Conservation (phyloP, 768 basidiomycete genomes). For the Amanita fuliginea region DNA sequence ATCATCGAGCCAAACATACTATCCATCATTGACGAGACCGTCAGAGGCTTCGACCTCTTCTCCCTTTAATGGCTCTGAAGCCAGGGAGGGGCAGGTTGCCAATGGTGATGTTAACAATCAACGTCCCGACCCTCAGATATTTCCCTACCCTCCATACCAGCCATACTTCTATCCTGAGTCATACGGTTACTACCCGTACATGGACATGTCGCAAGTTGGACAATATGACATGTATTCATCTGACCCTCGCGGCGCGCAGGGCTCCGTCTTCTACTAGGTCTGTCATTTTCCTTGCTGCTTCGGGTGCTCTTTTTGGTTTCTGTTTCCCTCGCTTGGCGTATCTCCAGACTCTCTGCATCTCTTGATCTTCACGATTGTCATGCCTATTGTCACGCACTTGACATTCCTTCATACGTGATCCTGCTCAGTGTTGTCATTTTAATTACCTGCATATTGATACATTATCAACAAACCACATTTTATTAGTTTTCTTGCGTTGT, state of each 20-base stretch:
- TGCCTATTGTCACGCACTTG: neutral
- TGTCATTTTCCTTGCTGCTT: conserved; percentile 11
- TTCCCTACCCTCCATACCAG: conserved; percentile 49
- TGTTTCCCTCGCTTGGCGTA: too few species aligned
- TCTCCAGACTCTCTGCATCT: conserved; percentile 1
- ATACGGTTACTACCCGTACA: conserved; percentile 55
- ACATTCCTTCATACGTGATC: neutral
- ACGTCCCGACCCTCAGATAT: conserved; percentile 25
- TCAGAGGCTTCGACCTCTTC: conserved; percentile 12
- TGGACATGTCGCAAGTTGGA: conserved; percentile 56
- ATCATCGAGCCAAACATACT: conserved; percentile 15
- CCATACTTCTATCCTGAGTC: conserved; percentile 65
- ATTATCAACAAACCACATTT: conserved; percentile 1
- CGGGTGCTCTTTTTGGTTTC: conserved; percentile 10
- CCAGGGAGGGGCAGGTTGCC: conserved; percentile 13
- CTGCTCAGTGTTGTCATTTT: neutral
- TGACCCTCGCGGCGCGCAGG: conserved; percentile 34
- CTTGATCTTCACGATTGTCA: conserved; percentile 10
- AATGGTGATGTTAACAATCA: conserved; percentile 10
- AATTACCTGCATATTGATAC: conserved; percentile 6
- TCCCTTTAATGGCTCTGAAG: conserved; percentile 13
- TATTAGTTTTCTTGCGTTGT: neutral
- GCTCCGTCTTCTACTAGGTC: conserved; percentile 51
- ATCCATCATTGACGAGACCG: conserved; percentile 14
- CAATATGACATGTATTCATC: conserved; percentile 59